phyloP scores from a whole-genome alignment of 768 basidiomycete genomes.

The Pisolithus microcarpus region DNA sequence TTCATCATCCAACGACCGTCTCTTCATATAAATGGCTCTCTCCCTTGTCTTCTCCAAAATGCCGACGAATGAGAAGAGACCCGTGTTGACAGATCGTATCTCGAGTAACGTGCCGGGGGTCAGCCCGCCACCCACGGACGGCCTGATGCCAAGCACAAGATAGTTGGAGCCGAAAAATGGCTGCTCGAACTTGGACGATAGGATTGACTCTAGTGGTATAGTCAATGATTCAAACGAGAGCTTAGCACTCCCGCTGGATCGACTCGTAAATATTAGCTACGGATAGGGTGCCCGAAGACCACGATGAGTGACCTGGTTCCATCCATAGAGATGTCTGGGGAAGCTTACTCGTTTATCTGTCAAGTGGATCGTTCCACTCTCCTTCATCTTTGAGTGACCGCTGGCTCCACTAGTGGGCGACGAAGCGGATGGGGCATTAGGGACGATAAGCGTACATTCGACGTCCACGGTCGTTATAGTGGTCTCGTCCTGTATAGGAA shows the following conservation, averaged over 20 bases:
- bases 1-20: constrained; percentile 37
- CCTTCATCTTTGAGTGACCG: constrained; percentile 51
- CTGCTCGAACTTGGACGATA: constrained; percentile 69
- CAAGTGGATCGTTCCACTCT: constrained; percentile 50
- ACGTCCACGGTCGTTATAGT: constrained; percentile 52
- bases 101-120: constrained; percentile 58
- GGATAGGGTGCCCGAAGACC: constrained; percentile 1
- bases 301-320: no score
- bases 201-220: constrained; percentile 55
- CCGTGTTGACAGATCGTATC: constrained; percentile 58
- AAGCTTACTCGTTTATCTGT: constrained; percentile 66
- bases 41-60: constrained; percentile 73
- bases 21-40: constrained; percentile 66
- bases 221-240: constrained; percentile 37
- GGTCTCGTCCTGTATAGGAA: constrained; percentile 59
- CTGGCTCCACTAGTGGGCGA: constrained; percentile 46
- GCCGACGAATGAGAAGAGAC: constrained; percentile 68
- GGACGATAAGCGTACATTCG: constrained; percentile 52
- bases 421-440: constrained; percentile 37
- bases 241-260: constrained; percentile 17
- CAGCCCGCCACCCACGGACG: constrained; percentile 61
- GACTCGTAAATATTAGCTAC: constrained; percentile 59
- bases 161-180: constrained; percentile 68
- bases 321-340: no score
- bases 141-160: constrained; percentile 57